phyloP scores from a whole-genome alignment of 768 basidiomycete species.

The Tylopilus rubrobrunneus region DNA sequence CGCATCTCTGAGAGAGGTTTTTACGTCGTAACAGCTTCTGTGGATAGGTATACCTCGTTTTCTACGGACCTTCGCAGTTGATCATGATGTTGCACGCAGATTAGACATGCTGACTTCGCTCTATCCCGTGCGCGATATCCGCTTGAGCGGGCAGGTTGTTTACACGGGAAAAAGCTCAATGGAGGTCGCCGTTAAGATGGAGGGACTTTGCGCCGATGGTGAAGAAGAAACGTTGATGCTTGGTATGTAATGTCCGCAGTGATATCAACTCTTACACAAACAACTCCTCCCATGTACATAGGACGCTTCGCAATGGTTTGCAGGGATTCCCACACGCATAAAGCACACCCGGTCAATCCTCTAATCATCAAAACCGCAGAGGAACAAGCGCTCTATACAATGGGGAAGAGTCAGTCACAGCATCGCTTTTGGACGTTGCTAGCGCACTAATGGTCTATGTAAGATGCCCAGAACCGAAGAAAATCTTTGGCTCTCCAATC shows the following conservation, averaged over 20 bases:
- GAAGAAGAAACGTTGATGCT: constrained; percentile 58
- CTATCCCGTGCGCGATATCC: constrained; percentile 59
- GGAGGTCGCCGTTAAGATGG: constrained; percentile 87
- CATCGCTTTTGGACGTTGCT: background rate
- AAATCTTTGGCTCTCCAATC: constrained; percentile 52
- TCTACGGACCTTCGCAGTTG: background rate
- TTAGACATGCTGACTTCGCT: constrained; percentile 65
- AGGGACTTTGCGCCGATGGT: constrained; percentile 47
- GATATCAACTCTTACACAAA: background rate
- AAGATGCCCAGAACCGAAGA: constrained; percentile 62
- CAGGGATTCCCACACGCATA: constrained; percentile 63
- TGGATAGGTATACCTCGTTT: constrained; percentile 51
- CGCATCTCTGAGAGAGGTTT: constrained; percentile 61
- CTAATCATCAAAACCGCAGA: constrained; percentile 57
- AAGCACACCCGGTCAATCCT: constrained; percentile 60
- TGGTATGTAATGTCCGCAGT: constrained; percentile 37
- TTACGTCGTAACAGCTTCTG: constrained; percentile 81
- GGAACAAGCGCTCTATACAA: constrained; percentile 56
- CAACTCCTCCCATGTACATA: constrained; percentile 21
- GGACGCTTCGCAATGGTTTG: constrained; percentile 95
- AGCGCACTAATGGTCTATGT: background rate
- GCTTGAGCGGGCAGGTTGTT: constrained; percentile 77
- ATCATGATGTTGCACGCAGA: constrained; percentile 31
- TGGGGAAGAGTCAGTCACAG: constrained; percentile 59
- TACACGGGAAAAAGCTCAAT: constrained; percentile 74